Evolutionary conservation across 495 filamentous ascomycete genomes (phyloP), one percentile per base, ranked within the genome.

Genomic region (Durotheca rogersii): DNA sequence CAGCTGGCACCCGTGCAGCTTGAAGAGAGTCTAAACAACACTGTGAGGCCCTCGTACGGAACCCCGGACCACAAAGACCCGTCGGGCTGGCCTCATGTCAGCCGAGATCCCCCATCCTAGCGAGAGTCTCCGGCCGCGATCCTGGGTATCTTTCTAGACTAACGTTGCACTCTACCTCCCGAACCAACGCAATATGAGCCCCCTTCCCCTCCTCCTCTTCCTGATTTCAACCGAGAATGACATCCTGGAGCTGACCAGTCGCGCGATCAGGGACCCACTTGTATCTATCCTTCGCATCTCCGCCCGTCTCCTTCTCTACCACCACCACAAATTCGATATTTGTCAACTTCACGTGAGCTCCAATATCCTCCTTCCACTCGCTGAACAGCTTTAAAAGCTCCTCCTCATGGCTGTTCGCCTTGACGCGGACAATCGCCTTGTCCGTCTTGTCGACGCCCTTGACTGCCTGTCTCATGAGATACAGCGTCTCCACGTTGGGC

Each of bases 381-480:
- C 58, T 44, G 18, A 66, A 66, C 1, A 10, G 31, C 15, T 49
- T 50, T 10, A 50, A 37, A 4, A 66, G 45, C 16, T 6, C 19
- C 1, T n/a, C 0, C 25, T 63, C 60, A 6, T 42, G 42, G 9
- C 40, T 31, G 9, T 57, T 57, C 4, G 46, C 36, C 15, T 47
- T 52, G 20, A 66, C 60, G 16, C 62, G 56, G 25, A 66, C 55
- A 43, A 66, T 63, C 12, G 62, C 62, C 27, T 66, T 66, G 1
- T 63, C 53, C 4, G 41, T 34, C 10, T n/a, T 41, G 7, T 58
- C 29, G 16, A 53, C 11, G 1, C 62, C 62, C 41, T 41, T 66
- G 2, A 66, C 18, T 0, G 62, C 56, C 15, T 21, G 20, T 38
- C 58, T 53, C 62, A 62, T 62, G 17, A 67, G 29, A 27, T 58